Evolutionary conservation across 208 protist species (phyloP), one percentile per base, ranked within the genome.

Genomic region (Leishmania martiniquensis): DNA sequence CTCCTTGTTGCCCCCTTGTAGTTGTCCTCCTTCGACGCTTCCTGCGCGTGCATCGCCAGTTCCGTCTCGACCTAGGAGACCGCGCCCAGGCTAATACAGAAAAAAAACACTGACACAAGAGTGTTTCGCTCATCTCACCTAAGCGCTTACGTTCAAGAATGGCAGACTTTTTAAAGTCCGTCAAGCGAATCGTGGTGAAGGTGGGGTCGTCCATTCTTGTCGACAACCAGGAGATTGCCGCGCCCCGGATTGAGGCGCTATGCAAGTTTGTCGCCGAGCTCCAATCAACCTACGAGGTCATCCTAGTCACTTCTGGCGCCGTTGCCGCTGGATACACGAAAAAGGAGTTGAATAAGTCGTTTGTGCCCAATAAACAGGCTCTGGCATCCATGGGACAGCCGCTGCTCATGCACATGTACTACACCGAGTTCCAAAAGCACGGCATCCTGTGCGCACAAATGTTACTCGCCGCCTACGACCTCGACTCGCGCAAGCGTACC

Each of bases 231-330:
- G 80, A 90, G 51, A 75, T 86, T 45, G 76, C 81, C 42, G 79
- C 91, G 15, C 75, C 74, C 6, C 87, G 92, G 42, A 85, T 96
- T 57, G 85, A 71, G 13, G 70, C 82, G 51, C 80, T 97, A 15
- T 90, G 91, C 67, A 85, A 93, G 65, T 85, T 94, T 66, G 79
- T 97, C 45, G 75, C 79, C 25, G 80, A 80, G 29, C 76, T 95
- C 4, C 75, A 70, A 15, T 45, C 83, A 1, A 90, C 82, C 51
- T 89, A 94, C 65, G 80, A 95, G 68, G 87, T 97, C 4, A 84
- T 96, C 55, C 76, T 97, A 39, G 94, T 97, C 57, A 91, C 89
- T 37, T 91, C 85, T 66, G 91, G 92, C 54, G 85, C 91, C 0
- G 89, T 93, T 6, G 91, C 83, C 54, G 82, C 89, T n/a, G 93